Conservation (phyloP, 768 basidiomycete species). For the Tylopilus balloui region DNA sequence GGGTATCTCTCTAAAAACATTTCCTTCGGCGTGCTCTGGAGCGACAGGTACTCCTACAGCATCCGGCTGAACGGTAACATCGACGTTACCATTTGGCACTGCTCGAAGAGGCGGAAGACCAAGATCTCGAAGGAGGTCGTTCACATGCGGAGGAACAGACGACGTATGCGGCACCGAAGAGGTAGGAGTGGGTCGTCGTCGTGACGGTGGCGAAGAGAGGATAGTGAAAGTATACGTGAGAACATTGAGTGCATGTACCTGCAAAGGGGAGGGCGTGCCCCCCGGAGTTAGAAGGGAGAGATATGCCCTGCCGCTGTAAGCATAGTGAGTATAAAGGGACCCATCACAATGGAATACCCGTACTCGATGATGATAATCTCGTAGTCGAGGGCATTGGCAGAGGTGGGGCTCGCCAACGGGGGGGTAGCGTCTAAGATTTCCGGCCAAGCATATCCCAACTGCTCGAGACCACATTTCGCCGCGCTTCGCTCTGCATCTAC, state of each 20-base stretch:
- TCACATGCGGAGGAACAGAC: slow-evolving; percentile 48
- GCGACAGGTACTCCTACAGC: slow-evolving; percentile 15
- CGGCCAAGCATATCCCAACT: slow-evolving; percentile 41
- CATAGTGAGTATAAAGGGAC: slow-evolving; percentile 3
- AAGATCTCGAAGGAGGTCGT: slow-evolving; percentile 59
- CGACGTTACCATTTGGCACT: slow-evolving; percentile 25
- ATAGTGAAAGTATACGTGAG: slow-evolving; percentile 45
- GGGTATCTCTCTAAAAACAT: slow-evolving; percentile 50
- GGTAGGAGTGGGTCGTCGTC: slow-evolving; percentile 26
- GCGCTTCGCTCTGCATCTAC: slow-evolving; percentile 10
- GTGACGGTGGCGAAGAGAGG: slow-evolving; percentile 49
- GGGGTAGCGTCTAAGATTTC: slow-evolving; percentile 36
- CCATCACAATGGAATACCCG: not conserved
- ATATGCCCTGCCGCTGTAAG: slow-evolving; percentile 38
- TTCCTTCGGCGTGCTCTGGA: slow-evolving; percentile 29
- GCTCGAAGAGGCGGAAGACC: slow-evolving; percentile 52
- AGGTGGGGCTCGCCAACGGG: slow-evolving; percentile 19
- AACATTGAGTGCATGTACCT: slow-evolving; percentile 48
- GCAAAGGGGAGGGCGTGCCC: slow-evolving; percentile 50
- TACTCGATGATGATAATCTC: slow-evolving; percentile 21
- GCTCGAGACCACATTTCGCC: slow-evolving; percentile 30
- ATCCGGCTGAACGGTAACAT: slow-evolving; percentile 18
- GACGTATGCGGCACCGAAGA: slow-evolving; percentile 23
- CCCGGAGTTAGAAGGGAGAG: slow-evolving; percentile 46
- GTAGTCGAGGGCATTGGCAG: slow-evolving; percentile 32